Conservation (phyloP, 2,329 filamentous ascomycete genomes). For the Epichloe sibirici region DNA sequence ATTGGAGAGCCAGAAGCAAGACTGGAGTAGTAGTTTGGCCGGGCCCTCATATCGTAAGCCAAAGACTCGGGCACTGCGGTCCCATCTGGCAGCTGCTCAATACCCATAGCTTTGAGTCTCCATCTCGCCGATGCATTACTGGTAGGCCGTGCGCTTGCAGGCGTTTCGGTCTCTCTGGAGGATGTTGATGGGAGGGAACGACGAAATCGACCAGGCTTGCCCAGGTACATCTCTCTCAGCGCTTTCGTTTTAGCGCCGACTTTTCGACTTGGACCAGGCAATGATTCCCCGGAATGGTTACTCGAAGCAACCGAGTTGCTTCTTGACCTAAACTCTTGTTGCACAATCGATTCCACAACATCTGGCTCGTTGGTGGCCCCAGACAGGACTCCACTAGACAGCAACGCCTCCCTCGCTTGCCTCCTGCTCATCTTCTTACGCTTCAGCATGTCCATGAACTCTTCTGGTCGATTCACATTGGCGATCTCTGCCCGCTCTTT, state of each 20-base stretch:
- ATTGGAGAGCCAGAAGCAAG: constrained; percentile 1
- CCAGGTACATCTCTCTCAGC: constrained; percentile 22
- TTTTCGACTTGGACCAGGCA: constrained; percentile 8
- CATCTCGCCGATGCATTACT: constrained; percentile 32
- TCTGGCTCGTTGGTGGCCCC: constrained; percentile 27
- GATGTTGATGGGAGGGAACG: constrained; percentile 27
- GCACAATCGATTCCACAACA: constrained; percentile 23
- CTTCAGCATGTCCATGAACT: constrained; percentile 22
- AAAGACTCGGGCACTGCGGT: constrained; percentile 40
- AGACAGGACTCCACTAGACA: constrained; percentile 29
- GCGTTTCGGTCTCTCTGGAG: constrained; percentile 14
- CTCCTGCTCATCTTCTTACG: constrained; percentile 18
- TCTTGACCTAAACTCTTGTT: constrained; percentile 12
- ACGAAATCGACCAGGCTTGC: constrained; percentile 21
- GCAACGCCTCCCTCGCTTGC: constrained; percentile 25
- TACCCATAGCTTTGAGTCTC: constrained; percentile 36
- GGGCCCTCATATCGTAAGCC: constrained; percentile 26
- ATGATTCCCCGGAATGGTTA: constrained; percentile 8
- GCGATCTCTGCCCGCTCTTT: constrained; percentile 15
- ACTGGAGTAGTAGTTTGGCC: background rate
- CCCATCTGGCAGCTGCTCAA: constrained; percentile 41
- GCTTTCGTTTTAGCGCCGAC: constrained; percentile 23
- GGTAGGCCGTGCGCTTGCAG: constrained; percentile 15
- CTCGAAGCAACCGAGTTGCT: constrained; percentile 12
- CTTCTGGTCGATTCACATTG: constrained; percentile 21